A percentile compares a stretch with the other conserved stretches of the same genome.
These are phyloP conservation scores for Saraca asoca DNA, from an alignment of 331 rosid species.

Conservation along the genomic window DNA sequence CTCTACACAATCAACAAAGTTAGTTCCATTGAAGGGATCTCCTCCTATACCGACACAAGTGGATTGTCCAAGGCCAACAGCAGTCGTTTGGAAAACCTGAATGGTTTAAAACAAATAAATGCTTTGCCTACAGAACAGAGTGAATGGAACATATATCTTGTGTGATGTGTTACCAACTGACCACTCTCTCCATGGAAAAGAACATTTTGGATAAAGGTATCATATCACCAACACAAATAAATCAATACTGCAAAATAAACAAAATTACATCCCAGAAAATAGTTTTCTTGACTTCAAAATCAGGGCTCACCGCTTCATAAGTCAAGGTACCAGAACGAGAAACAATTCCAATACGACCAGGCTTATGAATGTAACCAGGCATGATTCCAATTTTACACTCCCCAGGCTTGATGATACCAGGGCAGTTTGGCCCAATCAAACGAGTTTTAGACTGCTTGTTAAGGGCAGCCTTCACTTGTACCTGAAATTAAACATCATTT, in stretches of 20 bases:
- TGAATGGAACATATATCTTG: neutral
- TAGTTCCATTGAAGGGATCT: constrained; percentile 98
- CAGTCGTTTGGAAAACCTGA: constrained; percentile 96
- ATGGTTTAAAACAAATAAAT: constrained; percentile 25
- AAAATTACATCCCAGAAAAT: neutral
- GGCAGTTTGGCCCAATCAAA: constrained; percentile 97
- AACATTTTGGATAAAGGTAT: constrained; percentile 5
- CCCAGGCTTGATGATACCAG: constrained; percentile 99
- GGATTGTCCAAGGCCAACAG: constrained; percentile 99
- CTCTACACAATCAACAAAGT: constrained; percentile 91
- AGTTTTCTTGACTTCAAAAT: constrained; percentile 8
- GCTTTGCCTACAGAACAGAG: constrained; percentile 27
- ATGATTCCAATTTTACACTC: constrained; percentile 99
- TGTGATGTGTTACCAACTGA: neutral
- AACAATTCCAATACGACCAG: constrained; percentile 96
- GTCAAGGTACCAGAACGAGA: constrained; percentile 99
- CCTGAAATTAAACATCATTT: no score
- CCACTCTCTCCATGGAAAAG: constrained; percentile 13
- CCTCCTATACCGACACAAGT: constrained; percentile 99
- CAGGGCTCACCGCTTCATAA: constrained; percentile 89
- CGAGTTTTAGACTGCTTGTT: constrained; percentile 88
- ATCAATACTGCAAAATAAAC: constrained; percentile 12
- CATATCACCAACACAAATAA: constrained; percentile 5
- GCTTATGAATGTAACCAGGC: constrained; percentile 99
- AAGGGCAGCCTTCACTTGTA: constrained; percentile 89